phyloP scores from a whole-genome alignment of 805 yeast species.

The Starmerella asiatica region DNA sequence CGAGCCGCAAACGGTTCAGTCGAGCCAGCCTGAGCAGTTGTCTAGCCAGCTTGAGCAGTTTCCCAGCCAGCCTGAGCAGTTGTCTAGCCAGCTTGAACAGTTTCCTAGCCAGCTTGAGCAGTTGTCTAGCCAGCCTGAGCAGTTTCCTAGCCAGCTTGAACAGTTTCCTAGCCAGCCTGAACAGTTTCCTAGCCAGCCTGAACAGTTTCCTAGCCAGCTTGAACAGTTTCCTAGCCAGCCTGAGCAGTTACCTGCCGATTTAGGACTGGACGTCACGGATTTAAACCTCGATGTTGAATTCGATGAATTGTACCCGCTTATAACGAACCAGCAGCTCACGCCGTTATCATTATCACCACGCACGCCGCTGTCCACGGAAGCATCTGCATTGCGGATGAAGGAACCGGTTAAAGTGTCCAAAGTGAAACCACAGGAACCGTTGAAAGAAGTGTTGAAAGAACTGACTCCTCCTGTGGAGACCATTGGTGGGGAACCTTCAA shows the following conservation, averaged over 20 bases:
- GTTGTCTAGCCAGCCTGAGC: too few species aligned
- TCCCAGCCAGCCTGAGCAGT: too few species aligned
- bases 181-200: too few species aligned
- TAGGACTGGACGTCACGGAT: conserved; percentile 2
- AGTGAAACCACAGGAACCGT: not conserved
- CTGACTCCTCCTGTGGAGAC: not conserved
- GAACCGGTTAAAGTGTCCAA: not conserved
- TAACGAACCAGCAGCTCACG: not conserved
- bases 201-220: not conserved
- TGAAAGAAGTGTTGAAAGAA: not conserved
- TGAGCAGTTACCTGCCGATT: not conserved
- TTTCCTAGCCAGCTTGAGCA: not conserved
- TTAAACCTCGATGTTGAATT: conserved; percentile 1
- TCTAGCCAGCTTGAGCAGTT: not conserved
- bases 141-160: not conserved
- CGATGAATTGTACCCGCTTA: conserved; percentile 6
- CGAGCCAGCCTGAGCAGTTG: not conserved
- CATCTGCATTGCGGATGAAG: not conserved
- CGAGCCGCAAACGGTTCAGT: not conserved
- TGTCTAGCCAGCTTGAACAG: not conserved
- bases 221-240: not conserved
- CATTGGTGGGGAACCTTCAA: not conserved
- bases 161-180: not conserved
- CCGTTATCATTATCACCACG: not conserved
- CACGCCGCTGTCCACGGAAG: not conserved